phyloP scores from a whole-genome alignment of 176 grass and related monocot genomes.

The Carex parvula region DNA sequence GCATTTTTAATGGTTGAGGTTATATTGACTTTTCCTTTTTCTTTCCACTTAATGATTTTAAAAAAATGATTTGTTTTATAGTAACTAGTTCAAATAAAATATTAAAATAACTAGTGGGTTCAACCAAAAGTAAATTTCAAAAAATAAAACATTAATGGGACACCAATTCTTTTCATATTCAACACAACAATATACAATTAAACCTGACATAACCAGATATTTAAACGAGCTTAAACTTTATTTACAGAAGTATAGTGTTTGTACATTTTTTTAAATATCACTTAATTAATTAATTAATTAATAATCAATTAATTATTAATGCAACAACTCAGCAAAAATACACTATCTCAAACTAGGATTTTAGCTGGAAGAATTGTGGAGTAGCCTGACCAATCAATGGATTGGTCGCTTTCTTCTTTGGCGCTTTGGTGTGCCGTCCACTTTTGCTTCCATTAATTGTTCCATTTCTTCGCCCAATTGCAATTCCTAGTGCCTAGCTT shows the following conservation, averaged over 20 bases:
- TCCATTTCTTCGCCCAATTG: not conserved
- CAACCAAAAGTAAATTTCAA: not conserved
- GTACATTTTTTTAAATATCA: no score
- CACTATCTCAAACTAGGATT: not conserved
- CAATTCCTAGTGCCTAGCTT: conserved; percentile 23
- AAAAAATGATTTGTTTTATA: not conserved
- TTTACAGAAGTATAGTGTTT: no score
- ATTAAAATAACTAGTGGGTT: not conserved
- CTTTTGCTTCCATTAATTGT: not conserved
- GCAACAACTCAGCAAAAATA: not conserved
- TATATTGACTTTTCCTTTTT: not conserved
- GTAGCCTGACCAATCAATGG: not conserved
- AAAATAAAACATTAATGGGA: not conserved
- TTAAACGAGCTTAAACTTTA: no score
- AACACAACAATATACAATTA: no score
- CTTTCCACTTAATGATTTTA: not conserved
- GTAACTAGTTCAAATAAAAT: not conserved
- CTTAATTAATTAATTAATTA: no score
- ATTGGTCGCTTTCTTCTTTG: conserved; percentile 16
- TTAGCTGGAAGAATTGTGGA: not conserved
- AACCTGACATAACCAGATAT: no score
- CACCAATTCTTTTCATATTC: no score
- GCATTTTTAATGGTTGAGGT: not conserved
- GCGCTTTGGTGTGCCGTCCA: not conserved
- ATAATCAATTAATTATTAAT: not conserved